Evolutionary conservation across 139 green algal species (phyloP), one percentile per base, ranked within the genome.

Genomic region (Edaphochlamys debaryana): DNA sequence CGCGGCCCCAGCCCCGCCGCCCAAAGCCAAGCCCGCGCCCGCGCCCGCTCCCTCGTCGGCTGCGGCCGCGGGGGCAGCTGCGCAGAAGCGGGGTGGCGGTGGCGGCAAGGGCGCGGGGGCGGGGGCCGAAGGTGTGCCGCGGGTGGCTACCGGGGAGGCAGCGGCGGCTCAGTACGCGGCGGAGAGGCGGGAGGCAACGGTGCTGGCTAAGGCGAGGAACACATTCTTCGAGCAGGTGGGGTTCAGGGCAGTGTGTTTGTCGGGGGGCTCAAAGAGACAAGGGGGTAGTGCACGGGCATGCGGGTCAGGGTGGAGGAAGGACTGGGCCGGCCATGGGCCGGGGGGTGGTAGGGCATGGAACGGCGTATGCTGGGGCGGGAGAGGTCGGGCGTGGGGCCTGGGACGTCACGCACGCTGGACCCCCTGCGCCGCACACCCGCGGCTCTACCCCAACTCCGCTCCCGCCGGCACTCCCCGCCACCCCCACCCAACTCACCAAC

Each of bases 131-230:
- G 62, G 56, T 0, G 79, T 93, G 69, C 79, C 56, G 11, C 91
- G 88, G 79, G 90, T 94, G 75, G 45, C 82, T 29, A 94, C 94
- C 4, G 94, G 94, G 0, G 84, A 67, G n/a, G 75, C 76, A 32
- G 87, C 93, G 27, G 81, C 89, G 0, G 45, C 69, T 29, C 83
- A 95, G 67, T 97, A 97, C 54, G 60, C 69, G 0, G 73, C 86
- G 9, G 85, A 80, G 9, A 60, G 94, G 23, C 58, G 60, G 9
- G 88, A 93, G 36, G 94, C 94, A 0, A 50, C 89, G 2, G 89
- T 95, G 76, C 87, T 94, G 38, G 90, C 90, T 7, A 85, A 91
- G 29, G 67, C 95, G 8, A 82, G 94, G 40, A 97, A 97, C 79
- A 32, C 60, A 1, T 97, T 68, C 85, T 97, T 97, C 69, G 68